These are phyloP conservation scores for Corymbia citriodora DNA, from an alignment of 441 rosid genomes.

Conservation along the genomic window DNA sequence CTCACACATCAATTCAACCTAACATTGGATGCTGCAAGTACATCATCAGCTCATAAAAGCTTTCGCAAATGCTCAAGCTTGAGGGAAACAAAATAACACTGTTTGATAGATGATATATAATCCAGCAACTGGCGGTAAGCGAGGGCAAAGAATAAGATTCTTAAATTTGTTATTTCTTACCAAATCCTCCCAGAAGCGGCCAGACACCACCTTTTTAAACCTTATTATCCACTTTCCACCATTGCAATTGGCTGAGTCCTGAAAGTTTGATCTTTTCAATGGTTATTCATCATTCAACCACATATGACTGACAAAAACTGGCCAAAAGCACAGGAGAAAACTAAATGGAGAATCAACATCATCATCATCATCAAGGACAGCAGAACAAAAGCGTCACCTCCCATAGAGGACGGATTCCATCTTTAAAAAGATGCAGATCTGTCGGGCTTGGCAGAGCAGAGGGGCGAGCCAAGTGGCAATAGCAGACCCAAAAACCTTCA, in stretches of 20 bases:
- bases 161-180: conserved; percentile 20
- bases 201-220: conserved; percentile 85
- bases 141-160: neutral
- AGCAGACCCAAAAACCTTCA: conserved; percentile 93
- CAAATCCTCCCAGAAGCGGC: conserved; percentile 99
- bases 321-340: neutral
- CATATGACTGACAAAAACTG: neutral
- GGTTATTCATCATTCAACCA: neutral
- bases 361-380: neutral
- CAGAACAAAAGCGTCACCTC: conserved; percentile 43
- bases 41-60: neutral
- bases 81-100: neutral
- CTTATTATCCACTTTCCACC: conserved; percentile 99
- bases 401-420: conserved; percentile 91
- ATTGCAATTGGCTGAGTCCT: conserved; percentile 93
- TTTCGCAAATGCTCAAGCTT: neutral
- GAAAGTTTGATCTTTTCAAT: conserved; percentile 6
- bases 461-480: conserved; percentile 87
- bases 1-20: neutral
- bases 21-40: neutral
- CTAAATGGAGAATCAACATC: neutral
- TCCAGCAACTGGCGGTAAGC: neutral
- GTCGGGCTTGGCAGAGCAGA: conserved; percentile 91
- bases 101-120: neutral
- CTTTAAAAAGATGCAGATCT: conserved; percentile 93